Evolutionary conservation across 192 early-diverging fungal genomes (phyloP), one percentile per base, ranked within the genome.

Genomic region (Tieghemiomyces parasiticus): DNA sequence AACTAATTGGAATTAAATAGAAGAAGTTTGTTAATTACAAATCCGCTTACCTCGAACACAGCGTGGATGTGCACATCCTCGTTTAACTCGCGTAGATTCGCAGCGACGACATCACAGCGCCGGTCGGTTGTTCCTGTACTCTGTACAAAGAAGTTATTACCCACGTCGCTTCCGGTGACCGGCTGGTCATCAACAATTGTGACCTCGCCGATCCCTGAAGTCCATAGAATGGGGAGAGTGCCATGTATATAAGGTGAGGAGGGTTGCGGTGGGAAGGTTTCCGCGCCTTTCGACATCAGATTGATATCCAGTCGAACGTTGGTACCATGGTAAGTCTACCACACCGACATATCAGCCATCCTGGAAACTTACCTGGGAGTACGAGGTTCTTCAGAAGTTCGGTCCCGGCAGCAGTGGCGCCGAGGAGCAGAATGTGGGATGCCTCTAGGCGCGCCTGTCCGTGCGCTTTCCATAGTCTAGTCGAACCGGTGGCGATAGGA

Each of bases 381-480:
- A 97, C 81, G 29, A 99, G 77, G 65, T 99, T 95, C 68, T 99
- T 99, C 45, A 99, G 75, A 26, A 84, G 78, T 67, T 99, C 95
- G 35, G 90, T 84, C 2, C 89, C 93, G 19, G 84, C 82, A 0
- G 89, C 85, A 16, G 85, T 80, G 26, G 79, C 92, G 63, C 92
- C 86, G 48, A 99, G 60, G 22, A 95, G 78, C 44, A 88, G 89
- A 29, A 99, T 80, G 25, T 80, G 81, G 12, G 95, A 79, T 35
- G 65, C 64, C 65, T 97, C 92, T 26, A 99, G 81, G 0, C 87
- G 87, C 3, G 76, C 67, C 68, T 99, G 95, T 19, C 95, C 95
- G 66, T 80, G 84, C 29, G 80, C 82, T 33, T 88, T 84, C 95
- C 95, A 99, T n/a, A 99, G 78, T 60, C 95, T 94, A 69, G 4